Evolutionary conservation across 2,329 filamentous ascomycete species (phyloP), one percentile per base, ranked within the genome.

Genomic region (Dichotomopilus funicola): DNA sequence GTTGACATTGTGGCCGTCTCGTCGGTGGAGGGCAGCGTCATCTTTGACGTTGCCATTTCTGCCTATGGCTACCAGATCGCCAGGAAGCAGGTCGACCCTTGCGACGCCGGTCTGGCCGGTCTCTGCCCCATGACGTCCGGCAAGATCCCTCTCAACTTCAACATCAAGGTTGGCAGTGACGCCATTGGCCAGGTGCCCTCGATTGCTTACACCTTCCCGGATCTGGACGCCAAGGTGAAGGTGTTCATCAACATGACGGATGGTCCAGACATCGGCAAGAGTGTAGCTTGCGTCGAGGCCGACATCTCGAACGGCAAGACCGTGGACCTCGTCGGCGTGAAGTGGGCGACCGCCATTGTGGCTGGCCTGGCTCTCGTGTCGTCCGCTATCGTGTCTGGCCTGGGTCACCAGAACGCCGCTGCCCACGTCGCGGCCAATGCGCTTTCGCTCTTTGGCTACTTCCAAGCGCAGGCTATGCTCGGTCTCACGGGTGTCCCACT

Each of bases 391-490:
- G 88, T 92, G 35, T 96, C 91, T 34, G 91, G 91, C 36, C 77
- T 96, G 4, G 92, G 92, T 9, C 91, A 96, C 71, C 89, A 89
- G 49, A 96, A 96, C 70, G 92, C 92, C 5, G 91, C 92, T 47
- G 91, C 92, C 50, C 92, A 97, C 72, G 89, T 97, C 61, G 92
- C 92, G 53, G 88, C 91, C 54, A 96, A 95, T 67, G 90, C 92
- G 3, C 80, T 96, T 60, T 94, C 91, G n/a, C 83, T 97, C 35
- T 95, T 96, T 68, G 83, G 87, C 59, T 96, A 94, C 73, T 96
- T 96, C 79, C 92, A 97, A 73, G 85, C 89, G 4, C 91, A 96
- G 72, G 91, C 92, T 33, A 90, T 96, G 71, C 78, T 96, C 65
- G 91, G 91, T 61, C 86, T 96, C 72, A 89, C 86, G 53, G 82